Conservation (phyloP, 345 rosid genomes). For the Conringia planisiliqua region DNA sequence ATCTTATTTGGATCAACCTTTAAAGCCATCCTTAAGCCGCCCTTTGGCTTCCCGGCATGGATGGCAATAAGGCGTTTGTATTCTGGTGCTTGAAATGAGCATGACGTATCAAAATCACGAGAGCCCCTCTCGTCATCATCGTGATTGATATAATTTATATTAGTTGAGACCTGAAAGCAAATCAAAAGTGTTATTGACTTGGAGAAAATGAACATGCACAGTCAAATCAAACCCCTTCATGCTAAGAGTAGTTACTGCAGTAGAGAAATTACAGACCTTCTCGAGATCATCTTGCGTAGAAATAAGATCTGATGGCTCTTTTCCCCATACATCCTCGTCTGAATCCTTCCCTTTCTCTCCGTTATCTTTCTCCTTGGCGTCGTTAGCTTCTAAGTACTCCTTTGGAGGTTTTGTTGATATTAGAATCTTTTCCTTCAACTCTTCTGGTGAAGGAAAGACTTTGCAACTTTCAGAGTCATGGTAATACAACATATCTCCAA, state of each 20-base stretch:
- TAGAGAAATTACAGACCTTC: slow-evolving; percentile 26
- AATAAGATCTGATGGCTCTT: slow-evolving; percentile 44
- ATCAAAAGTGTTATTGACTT: background rate
- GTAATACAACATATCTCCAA: slow-evolving; percentile 47
- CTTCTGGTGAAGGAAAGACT: slow-evolving; percentile 60
- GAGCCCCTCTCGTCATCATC: slow-evolving; percentile 27
- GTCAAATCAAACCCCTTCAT: background rate
- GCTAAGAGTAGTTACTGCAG: background rate
- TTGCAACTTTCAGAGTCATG: slow-evolving; percentile 42
- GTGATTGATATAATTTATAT: background rate
- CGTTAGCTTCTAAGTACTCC: slow-evolving; percentile 43
- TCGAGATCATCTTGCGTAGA: slow-evolving; percentile 41
- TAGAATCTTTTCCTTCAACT: slow-evolving; percentile 45
- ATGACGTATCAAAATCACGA: slow-evolving; percentile 26
- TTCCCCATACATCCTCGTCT: slow-evolving; percentile 48
- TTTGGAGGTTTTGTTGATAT: slow-evolving; percentile 71
- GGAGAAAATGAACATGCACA: background rate
- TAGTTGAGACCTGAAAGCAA: slow-evolving; percentile 11
- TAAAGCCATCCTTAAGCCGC: slow-evolving; percentile 31
- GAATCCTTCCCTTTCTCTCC: slow-evolving; percentile 42
- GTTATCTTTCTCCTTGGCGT: slow-evolving; percentile 32
- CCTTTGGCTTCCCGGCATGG: slow-evolving; percentile 40
- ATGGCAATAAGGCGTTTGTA: slow-evolving; percentile 36
- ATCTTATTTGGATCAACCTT: slow-evolving; percentile 36
- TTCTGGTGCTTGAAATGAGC: slow-evolving; percentile 33